A percentile compares a stretch with the other conserved stretches of the same genome.
Evolutionary conservation across 2,329 filamentous ascomycete genomes (phyloP).

Genomic region (Alternaria sp.): DNA sequence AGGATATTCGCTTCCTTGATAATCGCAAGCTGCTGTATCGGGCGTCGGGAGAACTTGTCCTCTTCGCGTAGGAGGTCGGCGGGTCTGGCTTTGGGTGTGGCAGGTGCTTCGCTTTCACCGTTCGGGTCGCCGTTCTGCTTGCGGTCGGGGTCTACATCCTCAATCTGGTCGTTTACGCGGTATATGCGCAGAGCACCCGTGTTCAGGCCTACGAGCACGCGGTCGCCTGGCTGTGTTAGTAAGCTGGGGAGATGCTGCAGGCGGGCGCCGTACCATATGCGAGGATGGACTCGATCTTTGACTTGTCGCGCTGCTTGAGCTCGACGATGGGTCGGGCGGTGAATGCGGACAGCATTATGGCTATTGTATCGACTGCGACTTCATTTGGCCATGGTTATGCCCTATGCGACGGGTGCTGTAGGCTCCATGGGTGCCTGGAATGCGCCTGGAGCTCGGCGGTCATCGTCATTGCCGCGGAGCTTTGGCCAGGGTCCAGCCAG

Average conservation of each 20-base stretch:
- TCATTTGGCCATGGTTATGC: constrained; percentile 22
- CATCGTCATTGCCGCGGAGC: constrained; percentile 36
- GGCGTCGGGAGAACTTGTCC: constrained; percentile 89
- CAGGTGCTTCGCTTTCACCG: constrained; percentile 53
- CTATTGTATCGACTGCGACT: neutral
- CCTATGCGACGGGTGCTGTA: constrained; percentile 25
- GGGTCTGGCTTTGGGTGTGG: constrained; percentile 51
- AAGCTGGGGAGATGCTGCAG: neutral
- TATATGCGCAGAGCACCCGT: constrained; percentile 90
- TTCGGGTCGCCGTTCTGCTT: constrained; percentile 37
- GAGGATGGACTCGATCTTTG: constrained; percentile 93
- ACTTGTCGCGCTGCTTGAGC: constrained; percentile 94
- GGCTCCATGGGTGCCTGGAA: constrained; percentile 28
- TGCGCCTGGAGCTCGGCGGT: constrained; percentile 16
- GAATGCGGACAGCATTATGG: constrained; percentile 91
- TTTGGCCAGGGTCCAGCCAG: constrained; percentile 16
- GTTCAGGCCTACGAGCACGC: constrained; percentile 89
- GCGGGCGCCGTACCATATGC: constrained; percentile 71
- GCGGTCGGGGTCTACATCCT: constrained; percentile 48
- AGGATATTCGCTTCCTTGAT: constrained; percentile 95
- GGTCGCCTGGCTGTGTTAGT: constrained; percentile 68
- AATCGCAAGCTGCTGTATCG: constrained; percentile 91
- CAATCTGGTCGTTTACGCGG: constrained; percentile 75
- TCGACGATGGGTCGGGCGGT: constrained; percentile 95
- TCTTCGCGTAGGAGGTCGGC: constrained; percentile 89